A percentile compares a stretch with the other conserved stretches of the same genome.
Evolutionary conservation across 352 stramenopile species (phyloP).

Genomic region (Globisporangium viniferum): DNA sequence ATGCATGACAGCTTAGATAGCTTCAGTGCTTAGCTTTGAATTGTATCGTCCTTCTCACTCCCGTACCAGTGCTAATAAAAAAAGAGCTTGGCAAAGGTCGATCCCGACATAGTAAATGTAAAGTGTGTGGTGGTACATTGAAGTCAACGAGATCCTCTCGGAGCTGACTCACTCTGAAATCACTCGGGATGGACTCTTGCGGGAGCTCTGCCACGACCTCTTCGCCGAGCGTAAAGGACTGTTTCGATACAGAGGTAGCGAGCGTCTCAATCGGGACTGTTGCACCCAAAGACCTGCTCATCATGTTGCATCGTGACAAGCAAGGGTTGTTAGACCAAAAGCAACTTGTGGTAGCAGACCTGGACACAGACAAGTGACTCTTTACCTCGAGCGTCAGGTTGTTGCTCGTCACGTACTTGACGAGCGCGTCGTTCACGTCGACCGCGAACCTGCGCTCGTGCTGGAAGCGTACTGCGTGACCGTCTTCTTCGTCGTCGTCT

Average conservation of each 20-base stretch:
- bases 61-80: background rate
- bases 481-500: conserved; percentile 7
- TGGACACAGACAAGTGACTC: background rate
- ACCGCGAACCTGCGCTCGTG: conserved; percentile 34
- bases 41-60: background rate
- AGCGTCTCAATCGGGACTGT: background rate
- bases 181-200: background rate
- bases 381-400: conserved; percentile 48
- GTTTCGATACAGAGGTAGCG: background rate
- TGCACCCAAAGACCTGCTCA: conserved; percentile 12
- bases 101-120: background rate
- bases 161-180: background rate
- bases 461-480: conserved; percentile 8
- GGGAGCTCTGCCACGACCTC: background rate
- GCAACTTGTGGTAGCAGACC: background rate
- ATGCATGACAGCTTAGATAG: background rate
- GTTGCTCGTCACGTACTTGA: conserved; percentile 45
- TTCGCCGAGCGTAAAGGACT: background rate
- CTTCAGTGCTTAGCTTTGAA: background rate
- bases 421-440: conserved; percentile 46
- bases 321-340: background rate
- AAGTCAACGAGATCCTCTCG: background rate
- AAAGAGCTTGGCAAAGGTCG: background rate
- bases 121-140: background rate
- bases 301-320: background rate